Conservation (phyloP, 1,139 yeast genomes). For the Meyerozyma sp. region DNA sequence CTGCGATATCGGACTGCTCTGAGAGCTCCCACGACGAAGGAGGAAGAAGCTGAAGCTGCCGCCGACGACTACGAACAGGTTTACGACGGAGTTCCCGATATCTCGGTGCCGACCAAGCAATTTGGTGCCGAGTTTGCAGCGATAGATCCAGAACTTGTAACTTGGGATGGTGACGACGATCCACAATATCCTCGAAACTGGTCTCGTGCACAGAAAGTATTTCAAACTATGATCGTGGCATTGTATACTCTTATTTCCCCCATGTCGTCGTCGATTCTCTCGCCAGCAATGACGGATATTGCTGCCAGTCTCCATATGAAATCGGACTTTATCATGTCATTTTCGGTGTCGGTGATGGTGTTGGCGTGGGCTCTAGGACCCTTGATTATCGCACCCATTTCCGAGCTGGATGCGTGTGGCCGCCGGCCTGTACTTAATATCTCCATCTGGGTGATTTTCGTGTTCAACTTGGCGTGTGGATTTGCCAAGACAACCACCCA, state of each 20-base stretch:
- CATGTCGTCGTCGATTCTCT: constrained; percentile 52
- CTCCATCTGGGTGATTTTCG: constrained; percentile 45
- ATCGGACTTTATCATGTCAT: constrained; percentile 32
- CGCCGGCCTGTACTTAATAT: constrained; percentile 45
- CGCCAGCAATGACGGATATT: constrained; percentile 52
- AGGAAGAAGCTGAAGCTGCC: constrained; percentile 4
- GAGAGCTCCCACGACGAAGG: constrained; percentile 1
- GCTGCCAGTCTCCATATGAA: constrained; percentile 36
- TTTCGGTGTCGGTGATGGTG: constrained; percentile 54
- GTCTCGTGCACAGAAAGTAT: constrained; percentile 34
- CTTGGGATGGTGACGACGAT: constrained; percentile 62
- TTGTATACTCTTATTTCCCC: constrained; percentile 53
- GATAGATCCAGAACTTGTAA: constrained; percentile 57
- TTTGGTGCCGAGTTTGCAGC: constrained; percentile 46
- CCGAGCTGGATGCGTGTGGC: constrained; percentile 50
- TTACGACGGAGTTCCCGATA: constrained; percentile 26
- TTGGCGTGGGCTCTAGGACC: constrained; percentile 64
- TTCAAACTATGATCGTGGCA: constrained; percentile 45
- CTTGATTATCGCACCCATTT: constrained; percentile 53
- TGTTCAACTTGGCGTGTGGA: constrained; percentile 58
- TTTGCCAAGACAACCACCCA: constrained; percentile 48
- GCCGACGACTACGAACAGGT: constrained; percentile 2
- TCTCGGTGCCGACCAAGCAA: constrained; percentile 35
- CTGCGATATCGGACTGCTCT: not conserved
- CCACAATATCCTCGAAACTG: constrained; percentile 61